Evolutionary conservation across 805 yeast genomes (phyloP), one percentile per base, ranked within the genome.

Genomic region (Suhomyces vadensis): DNA sequence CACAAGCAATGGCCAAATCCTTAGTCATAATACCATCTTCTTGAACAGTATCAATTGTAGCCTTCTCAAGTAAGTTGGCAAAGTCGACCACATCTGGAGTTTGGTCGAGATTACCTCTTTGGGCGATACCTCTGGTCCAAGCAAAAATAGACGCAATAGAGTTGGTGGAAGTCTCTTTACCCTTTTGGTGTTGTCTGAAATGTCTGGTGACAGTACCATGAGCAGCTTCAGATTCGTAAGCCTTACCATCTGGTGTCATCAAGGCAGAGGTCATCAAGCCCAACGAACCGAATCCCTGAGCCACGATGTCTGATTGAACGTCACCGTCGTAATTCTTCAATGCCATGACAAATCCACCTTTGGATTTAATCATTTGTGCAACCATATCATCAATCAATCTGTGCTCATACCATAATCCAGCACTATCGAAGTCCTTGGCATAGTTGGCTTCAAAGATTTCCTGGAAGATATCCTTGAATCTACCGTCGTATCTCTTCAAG

Each of bases 131-230:
- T 68, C 91, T 78, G n/a, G 90, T 64, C 94, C 94, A 86, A 23
- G 94, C 94, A 56, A 85, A 86, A 46, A 86, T 86, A 14, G 90
- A 83, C 4, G 94, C 94, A 64, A 86, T 86, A 6, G 94, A 85
- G 69, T 86, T 86, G 43, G 94, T 86, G 4, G 91, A 84, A 6
- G 94, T 86, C 63, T 84, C 88, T 61, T 85, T 82, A 50, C 92
- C 92, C 59, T 80, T 80, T 67, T 86, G 92, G 56, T 83, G 81
- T 65, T 81, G 86, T 78, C 92, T 83, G 71, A 73, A 86, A 61
- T 86, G 94, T 78, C 94, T 82, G 24, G 94, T 86, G 50, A 86
- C 94, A 13, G 94, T 86, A 56, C 94, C 94, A 59, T 86, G 94
- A 25, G 94, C 94, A 47, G 92, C 92, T 65, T 86, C 94, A 48